Conservation (phyloP, 2,329 filamentous ascomycete genomes). For the Ophiostoma triangulosporum region DNA sequence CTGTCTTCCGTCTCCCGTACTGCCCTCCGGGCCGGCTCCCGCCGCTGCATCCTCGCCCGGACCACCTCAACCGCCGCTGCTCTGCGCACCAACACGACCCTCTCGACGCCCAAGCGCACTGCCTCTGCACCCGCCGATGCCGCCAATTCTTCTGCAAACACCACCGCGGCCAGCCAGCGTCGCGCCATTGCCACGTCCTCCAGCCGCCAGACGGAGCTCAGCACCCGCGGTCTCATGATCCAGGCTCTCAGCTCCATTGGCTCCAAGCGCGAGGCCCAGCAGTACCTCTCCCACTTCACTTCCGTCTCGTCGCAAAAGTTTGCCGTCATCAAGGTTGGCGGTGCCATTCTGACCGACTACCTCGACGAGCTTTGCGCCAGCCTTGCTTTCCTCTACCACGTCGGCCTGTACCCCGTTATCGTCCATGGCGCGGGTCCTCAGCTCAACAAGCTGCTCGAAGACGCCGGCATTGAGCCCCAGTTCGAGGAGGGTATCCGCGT, state of each 20-base stretch:
- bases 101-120: conserved; percentile 5
- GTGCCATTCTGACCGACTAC: conserved; percentile 89
- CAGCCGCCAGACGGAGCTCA: conserved; percentile 32
- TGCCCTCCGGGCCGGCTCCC: conserved; percentile 30
- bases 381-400: conserved; percentile 83
- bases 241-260: conserved; percentile 91
- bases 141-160: background rate
- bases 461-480: conserved; percentile 83
- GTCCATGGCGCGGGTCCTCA: conserved; percentile 88
- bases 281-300: conserved; percentile 94
- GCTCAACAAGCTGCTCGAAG: conserved; percentile 80
- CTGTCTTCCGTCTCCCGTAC: conserved; percentile 27
- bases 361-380: conserved; percentile 82
- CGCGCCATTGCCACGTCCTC: conserved; percentile 23
- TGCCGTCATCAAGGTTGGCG: conserved; percentile 95
- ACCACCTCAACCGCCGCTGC: conserved; percentile 16
- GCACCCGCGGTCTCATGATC: conserved; percentile 68
- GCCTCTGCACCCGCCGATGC: background rate
- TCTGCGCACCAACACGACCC: conserved; percentile 4
- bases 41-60: conserved; percentile 24
- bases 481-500: conserved; percentile 95
- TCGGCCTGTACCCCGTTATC: conserved; percentile 87
- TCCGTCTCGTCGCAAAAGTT: conserved; percentile 95
- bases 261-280: conserved; percentile 89
- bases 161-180: conserved; percentile 12